phyloP scores from a whole-genome alignment of 1,284 basidiomycete species.

The Cerrena zonata region DNA sequence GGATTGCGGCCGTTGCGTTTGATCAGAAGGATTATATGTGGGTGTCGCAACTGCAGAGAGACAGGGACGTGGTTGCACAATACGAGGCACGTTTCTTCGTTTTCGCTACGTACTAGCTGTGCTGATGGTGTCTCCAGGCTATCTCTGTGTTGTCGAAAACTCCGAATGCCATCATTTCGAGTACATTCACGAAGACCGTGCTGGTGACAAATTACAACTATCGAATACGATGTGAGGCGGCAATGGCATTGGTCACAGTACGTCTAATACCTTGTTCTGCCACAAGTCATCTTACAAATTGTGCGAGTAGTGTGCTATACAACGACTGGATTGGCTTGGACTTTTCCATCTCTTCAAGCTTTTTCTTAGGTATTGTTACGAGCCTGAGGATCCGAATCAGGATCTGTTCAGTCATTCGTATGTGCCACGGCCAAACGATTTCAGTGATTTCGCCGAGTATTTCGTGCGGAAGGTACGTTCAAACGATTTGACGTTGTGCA shows the following conservation, averaged over 20 bases:
- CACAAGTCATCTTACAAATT: neutral
- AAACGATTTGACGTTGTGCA: too few relatives aligned
- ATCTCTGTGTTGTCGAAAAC: conserved; percentile 77
- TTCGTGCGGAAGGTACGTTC: conserved; percentile 80
- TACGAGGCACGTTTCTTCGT: conserved; percentile 64
- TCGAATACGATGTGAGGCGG: conserved; percentile 94
- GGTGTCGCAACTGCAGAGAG: conserved; percentile 93
- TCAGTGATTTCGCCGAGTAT: conserved; percentile 87
- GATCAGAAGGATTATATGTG: conserved; percentile 98
- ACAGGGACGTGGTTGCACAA: conserved; percentile 97
- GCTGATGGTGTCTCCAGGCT: conserved; percentile 47
- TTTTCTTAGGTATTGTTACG: conserved; percentile 89
- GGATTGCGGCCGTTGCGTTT: conserved; percentile 89
- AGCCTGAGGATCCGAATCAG: conserved; percentile 70
- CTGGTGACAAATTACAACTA: conserved; percentile 95
- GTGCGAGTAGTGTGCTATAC: conserved; percentile 69
- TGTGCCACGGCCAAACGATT: conserved; percentile 90
- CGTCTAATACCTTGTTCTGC: conserved; percentile 29
- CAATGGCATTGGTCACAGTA: conserved; percentile 78
- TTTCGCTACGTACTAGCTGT: conserved; percentile 2
- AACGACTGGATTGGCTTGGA: conserved; percentile 78
- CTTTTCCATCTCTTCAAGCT: conserved; percentile 95
- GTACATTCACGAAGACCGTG: conserved; percentile 87
- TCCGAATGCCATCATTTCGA: conserved; percentile 86
- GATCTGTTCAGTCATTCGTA: conserved; percentile 81